Evolutionary conservation across 306 rosid genomes (phyloP), one percentile per base, ranked within the genome.

Genomic region (Lathyrus aphaca): DNA sequence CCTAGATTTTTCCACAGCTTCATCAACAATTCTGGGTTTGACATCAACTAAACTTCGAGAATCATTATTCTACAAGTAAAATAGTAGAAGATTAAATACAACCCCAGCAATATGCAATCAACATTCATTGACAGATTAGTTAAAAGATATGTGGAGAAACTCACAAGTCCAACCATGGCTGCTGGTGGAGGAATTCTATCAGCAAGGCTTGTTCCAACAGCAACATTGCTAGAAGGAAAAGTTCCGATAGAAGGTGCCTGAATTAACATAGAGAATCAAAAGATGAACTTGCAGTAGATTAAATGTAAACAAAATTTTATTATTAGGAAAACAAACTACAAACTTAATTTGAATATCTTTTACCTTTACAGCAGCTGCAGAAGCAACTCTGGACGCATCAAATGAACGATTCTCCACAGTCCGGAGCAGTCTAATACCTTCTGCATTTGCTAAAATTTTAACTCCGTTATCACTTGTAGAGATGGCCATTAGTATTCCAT

Each of bases 361-460:
- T 66, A 95, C 99, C 95, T 95, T 95, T 85, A 89, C 95, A 40
- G 72, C 83, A 83, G 95, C 89, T n/a, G 82, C 89, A 70, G 97
- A 83, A 71, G 89, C 85, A 80, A 76, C 88, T 89, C 97, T 91
- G 66, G 97, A 83, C 77, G 95, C 89, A 85, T 94, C 99, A 84
- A 85, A 82, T 17, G 96, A 17, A 62, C 92, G 97, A 87, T 51
- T 87, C 77, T 94, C 97, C 69, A 86, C 87, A 8, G 96, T 83
- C 69, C 95, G 77, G 27, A 95, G 89, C 71, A 95, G 84, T 88
- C 95, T 87, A 59, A 89, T 72, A 71, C 97, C 99, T 74, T 95
- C 97, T 30, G 88, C 19, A 78, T 91, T 95, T 43, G 97, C 97
- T 74, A 95, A 80, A 77, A 95, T 87, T 84, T 86, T 95, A 76